phyloP scores from a whole-genome alignment of 2,329 filamentous ascomycete genomes.

The Karstenula rhodostoma region DNA sequence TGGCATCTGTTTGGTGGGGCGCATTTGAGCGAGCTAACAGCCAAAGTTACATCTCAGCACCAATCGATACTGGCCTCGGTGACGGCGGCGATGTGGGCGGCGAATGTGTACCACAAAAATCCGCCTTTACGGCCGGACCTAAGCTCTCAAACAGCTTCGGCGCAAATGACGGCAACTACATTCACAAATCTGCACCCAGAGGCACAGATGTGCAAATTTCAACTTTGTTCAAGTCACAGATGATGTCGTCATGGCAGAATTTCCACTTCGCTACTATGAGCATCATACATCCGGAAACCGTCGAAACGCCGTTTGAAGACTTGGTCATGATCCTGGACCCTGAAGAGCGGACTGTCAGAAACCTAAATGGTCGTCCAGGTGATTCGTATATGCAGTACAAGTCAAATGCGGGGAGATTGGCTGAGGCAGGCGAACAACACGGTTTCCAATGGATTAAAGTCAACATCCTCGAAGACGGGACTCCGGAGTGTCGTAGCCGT shows the following conservation, averaged over 20 bases:
- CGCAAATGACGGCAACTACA: neutral
- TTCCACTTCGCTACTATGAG: neutral
- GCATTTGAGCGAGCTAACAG: neutral
- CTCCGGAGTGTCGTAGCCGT: neutral
- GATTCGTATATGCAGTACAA: neutral
- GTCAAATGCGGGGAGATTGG: neutral
- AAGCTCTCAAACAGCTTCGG: no score
- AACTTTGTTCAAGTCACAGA: no score
- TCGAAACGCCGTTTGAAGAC: neutral
- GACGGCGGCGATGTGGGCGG: neutral
- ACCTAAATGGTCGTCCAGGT: no score
- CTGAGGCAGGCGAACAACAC: no score
- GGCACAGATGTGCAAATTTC: no score
- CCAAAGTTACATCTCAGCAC: neutral
- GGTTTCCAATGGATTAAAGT: neutral
- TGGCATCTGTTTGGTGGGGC: slow-evolving; percentile 8
- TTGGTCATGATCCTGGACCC: neutral
- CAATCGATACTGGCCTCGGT: neutral
- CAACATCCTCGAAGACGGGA: neutral
- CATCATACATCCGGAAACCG: neutral
- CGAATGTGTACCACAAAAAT: no score
- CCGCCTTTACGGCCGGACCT: no score
- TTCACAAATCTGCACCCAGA: neutral
- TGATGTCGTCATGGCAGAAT: no score
- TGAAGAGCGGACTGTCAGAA: neutral